Conservation (phyloP, 1,284 basidiomycete genomes). For the Microbotryum lychnidis-dioicae region DNA sequence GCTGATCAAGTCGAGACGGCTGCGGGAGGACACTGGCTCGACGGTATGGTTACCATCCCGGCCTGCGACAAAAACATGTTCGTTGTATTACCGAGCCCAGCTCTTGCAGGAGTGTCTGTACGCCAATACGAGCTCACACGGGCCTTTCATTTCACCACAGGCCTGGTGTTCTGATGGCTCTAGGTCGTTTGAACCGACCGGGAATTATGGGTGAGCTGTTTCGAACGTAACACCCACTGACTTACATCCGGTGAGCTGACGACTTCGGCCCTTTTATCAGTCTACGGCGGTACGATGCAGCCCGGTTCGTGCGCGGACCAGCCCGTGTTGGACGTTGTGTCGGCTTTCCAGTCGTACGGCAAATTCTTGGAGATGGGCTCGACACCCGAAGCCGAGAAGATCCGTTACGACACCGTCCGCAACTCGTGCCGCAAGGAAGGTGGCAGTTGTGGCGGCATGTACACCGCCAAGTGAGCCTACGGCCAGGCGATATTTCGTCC, state of each 20-base stretch:
- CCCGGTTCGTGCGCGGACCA: conserved; percentile 75
- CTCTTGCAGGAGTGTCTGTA: too few relatives aligned
- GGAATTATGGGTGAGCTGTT: conserved; percentile 53
- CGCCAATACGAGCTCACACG: conserved; percentile 4
- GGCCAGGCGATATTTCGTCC: conserved; percentile 39
- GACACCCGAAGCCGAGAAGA: conserved; percentile 65
- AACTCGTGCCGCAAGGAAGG: conserved; percentile 91
- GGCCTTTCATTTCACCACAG: conserved; percentile 37
- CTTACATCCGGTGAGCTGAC: conserved; percentile 18
- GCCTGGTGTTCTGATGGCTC: conserved; percentile 82
- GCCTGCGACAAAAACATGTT: conserved; percentile 74
- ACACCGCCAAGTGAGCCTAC: conserved; percentile 35
- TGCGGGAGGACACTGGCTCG: conserved; percentile 96
- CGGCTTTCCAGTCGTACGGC: conserved; percentile 90
- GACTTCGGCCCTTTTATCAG: conserved; percentile 49
- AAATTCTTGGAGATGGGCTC: conserved; percentile 82
- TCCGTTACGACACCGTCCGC: conserved; percentile 62
- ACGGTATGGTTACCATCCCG: conserved; percentile 91
- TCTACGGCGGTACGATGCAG: conserved; percentile 91
- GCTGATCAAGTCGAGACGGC: conserved; percentile 86
- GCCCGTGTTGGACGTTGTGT: conserved; percentile 80
- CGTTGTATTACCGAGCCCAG: background rate
- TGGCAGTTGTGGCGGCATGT: conserved; percentile 62
- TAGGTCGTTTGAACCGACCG: conserved; percentile 86
- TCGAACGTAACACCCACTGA: background rate